Percentiles rank a stretch among this genome's conserved stretches.
These are phyloP conservation scores for Fraxinus albicans DNA, from an alignment of 305 asterid genomes.

Conservation along the genomic window DNA sequence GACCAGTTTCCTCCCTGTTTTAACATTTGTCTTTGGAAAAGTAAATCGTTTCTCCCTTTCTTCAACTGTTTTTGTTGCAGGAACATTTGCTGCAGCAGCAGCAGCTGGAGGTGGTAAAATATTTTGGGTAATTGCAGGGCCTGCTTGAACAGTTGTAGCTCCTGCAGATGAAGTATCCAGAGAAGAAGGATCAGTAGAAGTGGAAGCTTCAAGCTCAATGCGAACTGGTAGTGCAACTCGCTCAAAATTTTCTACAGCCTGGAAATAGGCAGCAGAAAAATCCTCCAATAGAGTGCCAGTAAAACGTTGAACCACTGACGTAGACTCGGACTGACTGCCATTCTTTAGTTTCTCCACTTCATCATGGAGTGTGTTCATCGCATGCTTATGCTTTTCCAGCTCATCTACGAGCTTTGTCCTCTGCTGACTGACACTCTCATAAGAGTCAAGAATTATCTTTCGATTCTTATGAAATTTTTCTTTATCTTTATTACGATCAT, in stretches of 20 bases:
- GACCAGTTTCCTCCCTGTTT: slow-evolving; percentile 72
- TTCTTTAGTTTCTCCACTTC: slow-evolving; percentile 66
- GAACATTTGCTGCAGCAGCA: slow-evolving; percentile 32
- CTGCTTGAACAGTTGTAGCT: slow-evolving; percentile 39
- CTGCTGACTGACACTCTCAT: slow-evolving; percentile 41
- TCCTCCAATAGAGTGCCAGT: slow-evolving; percentile 57
- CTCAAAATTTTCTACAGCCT: slow-evolving; percentile 68
- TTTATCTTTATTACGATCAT: slow-evolving; percentile 57
- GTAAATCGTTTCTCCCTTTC: slow-evolving; percentile 55
- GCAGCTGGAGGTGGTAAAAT: slow-evolving; percentile 24
- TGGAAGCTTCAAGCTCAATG: slow-evolving; percentile 39
- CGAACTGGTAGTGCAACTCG: slow-evolving; percentile 48
- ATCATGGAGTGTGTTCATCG: slow-evolving; percentile 53
- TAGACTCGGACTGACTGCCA: slow-evolving; percentile 49
- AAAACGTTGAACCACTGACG: slow-evolving; percentile 38
- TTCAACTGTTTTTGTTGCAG: slow-evolving; percentile 43
- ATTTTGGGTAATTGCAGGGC: slow-evolving; percentile 27
- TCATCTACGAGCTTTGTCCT: slow-evolving; percentile 48
- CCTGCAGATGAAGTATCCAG: slow-evolving; percentile 41
- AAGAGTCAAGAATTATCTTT: slow-evolving; percentile 46
- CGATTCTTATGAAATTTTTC: slow-evolving; percentile 38
- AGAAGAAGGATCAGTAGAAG: slow-evolving; percentile 39
- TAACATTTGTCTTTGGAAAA: slow-evolving; percentile 44
- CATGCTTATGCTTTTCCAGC: slow-evolving; percentile 70
- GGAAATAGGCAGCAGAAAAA: slow-evolving; percentile 59